Percentiles rank a stretch among this genome's conserved stretches.
phyloP scores from a whole-genome alignment of 805 yeast species.

The Candida saitoana region DNA sequence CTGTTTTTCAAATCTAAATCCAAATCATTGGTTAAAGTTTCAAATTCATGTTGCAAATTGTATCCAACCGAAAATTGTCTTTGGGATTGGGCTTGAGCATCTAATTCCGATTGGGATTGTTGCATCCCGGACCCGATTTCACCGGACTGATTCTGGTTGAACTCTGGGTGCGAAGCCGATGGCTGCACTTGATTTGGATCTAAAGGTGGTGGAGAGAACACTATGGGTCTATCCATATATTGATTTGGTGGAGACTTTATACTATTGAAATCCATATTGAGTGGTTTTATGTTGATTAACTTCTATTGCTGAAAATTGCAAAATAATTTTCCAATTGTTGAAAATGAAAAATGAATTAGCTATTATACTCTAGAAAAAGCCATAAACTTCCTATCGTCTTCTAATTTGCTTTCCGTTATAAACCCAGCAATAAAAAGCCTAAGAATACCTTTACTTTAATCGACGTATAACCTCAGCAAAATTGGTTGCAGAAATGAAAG shows the following conservation, averaged over 20 bases:
- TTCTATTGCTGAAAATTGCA: too few species aligned
- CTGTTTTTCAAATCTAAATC: conserved; percentile 37
- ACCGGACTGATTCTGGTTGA: conserved; percentile 1
- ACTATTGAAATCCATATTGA: neutral
- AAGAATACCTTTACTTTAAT: neutral
- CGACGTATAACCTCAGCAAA: too few species aligned
- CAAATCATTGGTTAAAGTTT: conserved; percentile 43
- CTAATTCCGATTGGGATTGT: neutral
- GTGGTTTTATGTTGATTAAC: too few species aligned
- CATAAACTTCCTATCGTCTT: neutral
- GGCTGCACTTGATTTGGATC: conserved; percentile 12
- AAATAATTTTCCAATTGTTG: neutral
- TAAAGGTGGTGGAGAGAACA: conserved; percentile 41
- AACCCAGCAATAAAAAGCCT: neutral
- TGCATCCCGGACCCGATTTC: conserved; percentile 2
- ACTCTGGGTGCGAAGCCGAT: neutral
- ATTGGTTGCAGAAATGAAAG: conserved; percentile 1
- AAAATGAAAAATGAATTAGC: neutral
- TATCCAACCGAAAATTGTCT: conserved; percentile 44
- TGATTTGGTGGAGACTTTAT: conserved; percentile 2
- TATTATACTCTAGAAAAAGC: neutral
- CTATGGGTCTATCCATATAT: conserved; percentile 30
- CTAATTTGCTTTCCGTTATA: neutral
- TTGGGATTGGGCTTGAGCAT: conserved; percentile 8
- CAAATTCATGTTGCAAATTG: conserved; percentile 45